Base-by-base conservation (phyloP, 345 rosid species). In the Populus simonii region DNA sequence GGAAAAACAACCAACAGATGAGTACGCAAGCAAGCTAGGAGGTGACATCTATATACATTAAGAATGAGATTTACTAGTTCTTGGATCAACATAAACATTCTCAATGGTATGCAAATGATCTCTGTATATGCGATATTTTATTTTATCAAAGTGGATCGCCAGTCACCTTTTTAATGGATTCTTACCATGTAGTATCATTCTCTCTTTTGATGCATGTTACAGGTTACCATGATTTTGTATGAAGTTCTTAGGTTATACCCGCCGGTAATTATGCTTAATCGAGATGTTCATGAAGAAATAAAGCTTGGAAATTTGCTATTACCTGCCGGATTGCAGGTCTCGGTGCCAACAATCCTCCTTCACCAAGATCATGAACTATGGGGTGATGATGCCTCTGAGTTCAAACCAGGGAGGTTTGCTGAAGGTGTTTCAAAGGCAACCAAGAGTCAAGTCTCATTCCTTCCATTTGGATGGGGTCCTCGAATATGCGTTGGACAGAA, bases 391-490 rank as follows among this genome's bases (percentile, higher is more conserved):
- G 82, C 82, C 10, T 81, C 82, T 39, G 82, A 86, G 68, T 84
- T 87, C 62, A 82, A 76, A 66, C 90, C 90, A 71, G 86, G 77
- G 74, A 87, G 90, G 74, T 87, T 88, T 76, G 51, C 83, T 36
- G 79, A 82, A 79, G 89, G 90, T 29, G 77, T 82, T 57, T 55
- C 84, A 5, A 85, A 79, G 76, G 90, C 90, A 31, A 71, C 86
- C 16, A 81, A 78, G 49, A 77, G 80, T 74, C 82, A 80, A 33
- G 11, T 29, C 49, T 83, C 80, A 8, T 83, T 83, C 78, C 80
- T 55, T 68, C 86, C 88, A 2, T 78, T 87, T n/a, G 76, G 88
- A 41, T 79, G 89, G 92, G 90, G 85, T 8, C 88, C 87, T 6
- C 74, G 88, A 65, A 85, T 66, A 20, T 89, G 92, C 47, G 65